A percentile compares a stretch with the other conserved stretches of the same genome.
Evolutionary conservation across 2,329 filamentous ascomycete genomes (phyloP).

Genomic region (Emergomyces orientalis): DNA sequence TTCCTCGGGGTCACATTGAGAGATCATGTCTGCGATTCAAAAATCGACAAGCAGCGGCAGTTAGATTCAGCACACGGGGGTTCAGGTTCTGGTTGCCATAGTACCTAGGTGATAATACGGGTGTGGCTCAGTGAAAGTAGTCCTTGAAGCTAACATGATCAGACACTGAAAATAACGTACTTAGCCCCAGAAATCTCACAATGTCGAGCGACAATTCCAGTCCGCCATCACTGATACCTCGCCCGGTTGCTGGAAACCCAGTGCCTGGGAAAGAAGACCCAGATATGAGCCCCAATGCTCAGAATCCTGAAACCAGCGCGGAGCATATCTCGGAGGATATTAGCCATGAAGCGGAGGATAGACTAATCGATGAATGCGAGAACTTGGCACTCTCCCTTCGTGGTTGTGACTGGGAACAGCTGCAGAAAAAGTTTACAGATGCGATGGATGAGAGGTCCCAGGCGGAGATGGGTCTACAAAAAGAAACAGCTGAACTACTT

Average conservation of each 20-base stretch:
- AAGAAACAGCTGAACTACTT: constrained; percentile 59
- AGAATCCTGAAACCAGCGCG: not conserved
- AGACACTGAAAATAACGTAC: not conserved
- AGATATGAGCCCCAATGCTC: not conserved
- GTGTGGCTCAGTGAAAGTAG: not conserved
- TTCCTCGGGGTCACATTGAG: not conserved
- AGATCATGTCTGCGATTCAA: not conserved
- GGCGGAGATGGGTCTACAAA: constrained; percentile 55
- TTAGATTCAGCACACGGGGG: not conserved
- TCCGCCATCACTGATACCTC: not conserved
- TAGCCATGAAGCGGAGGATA: not conserved
- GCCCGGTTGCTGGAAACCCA: not conserved
- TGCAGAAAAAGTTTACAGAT: constrained; percentile 59
- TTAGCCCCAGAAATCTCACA: not conserved
- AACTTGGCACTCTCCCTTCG: constrained; percentile 30
- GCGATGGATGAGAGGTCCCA: constrained; percentile 54
- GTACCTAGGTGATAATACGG: not conserved
- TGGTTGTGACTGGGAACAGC: constrained; percentile 66
- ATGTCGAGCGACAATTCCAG: not conserved
- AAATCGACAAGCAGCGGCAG: not conserved
- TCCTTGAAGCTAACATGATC: not conserved
- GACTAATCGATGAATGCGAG: constrained; percentile 16
- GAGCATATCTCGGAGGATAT: not conserved
- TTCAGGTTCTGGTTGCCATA: not conserved
- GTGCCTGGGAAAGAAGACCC: not conserved